phyloP scores from a whole-genome alignment of 148 eudicot species.

The Drosera capensis region DNA sequence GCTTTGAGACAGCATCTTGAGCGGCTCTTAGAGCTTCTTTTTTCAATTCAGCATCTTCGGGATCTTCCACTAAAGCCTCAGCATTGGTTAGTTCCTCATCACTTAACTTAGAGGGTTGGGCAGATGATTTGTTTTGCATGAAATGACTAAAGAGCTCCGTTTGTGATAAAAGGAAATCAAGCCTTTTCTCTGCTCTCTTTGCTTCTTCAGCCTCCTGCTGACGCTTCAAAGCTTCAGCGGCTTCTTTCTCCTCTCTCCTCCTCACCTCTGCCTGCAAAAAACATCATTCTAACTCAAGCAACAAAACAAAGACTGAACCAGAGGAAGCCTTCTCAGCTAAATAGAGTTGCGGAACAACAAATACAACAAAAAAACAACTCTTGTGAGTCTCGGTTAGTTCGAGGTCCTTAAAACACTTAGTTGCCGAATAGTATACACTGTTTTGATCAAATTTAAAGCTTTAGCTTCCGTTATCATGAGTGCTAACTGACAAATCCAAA shows the following conservation, averaged over 20 bases:
- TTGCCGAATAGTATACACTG: no score
- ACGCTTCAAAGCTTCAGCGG: conserved; percentile 94
- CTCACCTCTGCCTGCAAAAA: conserved; percentile 70
- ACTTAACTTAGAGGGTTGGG: conserved; percentile 24
- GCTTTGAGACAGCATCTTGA: conserved; percentile 95
- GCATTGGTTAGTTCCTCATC: conserved; percentile 43
- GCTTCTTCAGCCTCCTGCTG: conserved; percentile 95
- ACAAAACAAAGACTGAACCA: no score
- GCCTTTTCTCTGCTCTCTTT: conserved; percentile 87
- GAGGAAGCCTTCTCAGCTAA: no score
- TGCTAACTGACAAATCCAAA: no score
- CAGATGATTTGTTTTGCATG: conserved; percentile 80
- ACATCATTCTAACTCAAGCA: background rate
- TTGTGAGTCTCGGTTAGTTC: no score
- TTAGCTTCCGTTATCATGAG: no score
- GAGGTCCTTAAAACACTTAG: no score
- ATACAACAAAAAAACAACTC: no score
- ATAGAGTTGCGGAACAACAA: no score
- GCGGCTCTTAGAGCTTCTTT: conserved; percentile 90
- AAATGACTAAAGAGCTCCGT: conserved; percentile 97
- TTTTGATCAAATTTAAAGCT: no score
- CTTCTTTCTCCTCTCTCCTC: conserved; percentile 87
- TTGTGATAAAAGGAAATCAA: conserved; percentile 87
- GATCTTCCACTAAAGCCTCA: conserved; percentile 54
- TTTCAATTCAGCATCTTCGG: conserved; percentile 70